phyloP scores from a whole-genome alignment of 805 yeast species.

The Spathaspora gorwiae region DNA sequence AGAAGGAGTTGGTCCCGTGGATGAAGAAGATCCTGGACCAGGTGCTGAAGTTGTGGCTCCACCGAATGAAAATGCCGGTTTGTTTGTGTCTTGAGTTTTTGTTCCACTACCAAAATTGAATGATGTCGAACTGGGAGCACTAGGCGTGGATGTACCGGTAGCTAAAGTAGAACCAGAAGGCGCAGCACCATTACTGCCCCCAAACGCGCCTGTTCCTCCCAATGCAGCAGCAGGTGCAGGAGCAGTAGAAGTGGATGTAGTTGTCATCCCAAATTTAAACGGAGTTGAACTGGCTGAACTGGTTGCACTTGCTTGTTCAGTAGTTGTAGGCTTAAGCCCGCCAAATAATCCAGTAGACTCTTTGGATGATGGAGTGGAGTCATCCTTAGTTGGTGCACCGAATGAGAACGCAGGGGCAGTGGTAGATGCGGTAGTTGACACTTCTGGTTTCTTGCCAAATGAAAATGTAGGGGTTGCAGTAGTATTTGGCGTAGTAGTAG shows the following conservation, averaged over 20 bases:
- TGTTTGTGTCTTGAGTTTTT: neutral
- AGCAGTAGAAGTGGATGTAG: too few species aligned
- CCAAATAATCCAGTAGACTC: slow-evolving; percentile 6
- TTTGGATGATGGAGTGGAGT: neutral
- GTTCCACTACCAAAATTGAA: slow-evolving; percentile 9
- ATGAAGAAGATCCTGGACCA: neutral
- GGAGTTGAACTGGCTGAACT: neutral
- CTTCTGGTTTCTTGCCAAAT: slow-evolving; percentile 1
- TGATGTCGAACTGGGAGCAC: neutral
- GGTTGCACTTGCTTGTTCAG: neutral
- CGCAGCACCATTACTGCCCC: neutral
- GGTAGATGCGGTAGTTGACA: neutral
- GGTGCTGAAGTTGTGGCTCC: neutral
- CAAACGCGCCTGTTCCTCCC: neutral
- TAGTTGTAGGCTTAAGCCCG: slow-evolving; percentile 8
- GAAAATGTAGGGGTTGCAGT: neutral
- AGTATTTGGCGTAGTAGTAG: neutral
- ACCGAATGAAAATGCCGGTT: slow-evolving; percentile 9
- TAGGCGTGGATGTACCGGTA: neutral
- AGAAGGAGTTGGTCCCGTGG: neutral
- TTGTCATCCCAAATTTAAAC: neutral
- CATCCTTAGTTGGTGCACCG: slow-evolving; percentile 5
- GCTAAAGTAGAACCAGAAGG: neutral
- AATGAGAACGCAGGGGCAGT: slow-evolving; percentile 11
- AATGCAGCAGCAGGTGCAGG: slow-evolving; percentile 1